phyloP scores from a whole-genome alignment of 352 stramenopile genomes.

The Peronosclerospora sorghi region DNA sequence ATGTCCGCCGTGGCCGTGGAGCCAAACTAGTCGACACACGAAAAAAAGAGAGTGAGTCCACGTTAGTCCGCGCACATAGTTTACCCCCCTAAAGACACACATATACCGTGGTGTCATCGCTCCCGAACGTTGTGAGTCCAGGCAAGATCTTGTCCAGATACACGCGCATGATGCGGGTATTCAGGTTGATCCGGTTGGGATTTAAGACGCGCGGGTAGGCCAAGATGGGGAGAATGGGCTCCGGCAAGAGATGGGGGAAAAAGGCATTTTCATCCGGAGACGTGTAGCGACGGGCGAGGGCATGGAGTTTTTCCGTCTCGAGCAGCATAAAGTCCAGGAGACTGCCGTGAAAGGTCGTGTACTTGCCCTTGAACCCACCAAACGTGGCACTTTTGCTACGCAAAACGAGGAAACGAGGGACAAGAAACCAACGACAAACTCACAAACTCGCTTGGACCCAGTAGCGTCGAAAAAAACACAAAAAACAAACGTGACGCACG shows the following conservation, averaged over 20 bases:
- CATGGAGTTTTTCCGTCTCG: slow-evolving; percentile 93
- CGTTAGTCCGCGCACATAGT: no score
- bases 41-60: no score
- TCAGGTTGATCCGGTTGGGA: slow-evolving; percentile 95
- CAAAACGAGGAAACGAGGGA: neutral
- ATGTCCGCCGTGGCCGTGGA: slow-evolving; percentile 85
- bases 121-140: slow-evolving; percentile 73
- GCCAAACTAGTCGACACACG: no score
- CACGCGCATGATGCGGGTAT: slow-evolving; percentile 92
- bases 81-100: no score
- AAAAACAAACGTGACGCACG: no score
- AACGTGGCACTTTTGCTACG: slow-evolving; percentile 58
- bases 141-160: slow-evolving; percentile 95
- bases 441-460: neutral
- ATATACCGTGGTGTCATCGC: slow-evolving; percentile 84
- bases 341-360: slow-evolving; percentile 75
- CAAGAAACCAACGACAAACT: neutral
- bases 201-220: slow-evolving; percentile 90
- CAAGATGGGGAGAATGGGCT: slow-evolving; percentile 86
- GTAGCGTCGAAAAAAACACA: neutral
- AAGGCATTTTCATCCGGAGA: slow-evolving; percentile 97
- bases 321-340: slow-evolving; percentile 95
- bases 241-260: slow-evolving; percentile 88
- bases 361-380: slow-evolving; percentile 75
- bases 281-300: slow-evolving; percentile 93